A percentile compares a stretch with the other conserved stretches of the same genome.
Conservation (phyloP, 1,284 basidiomycete genomes). For the Mycena sp. region DNA sequence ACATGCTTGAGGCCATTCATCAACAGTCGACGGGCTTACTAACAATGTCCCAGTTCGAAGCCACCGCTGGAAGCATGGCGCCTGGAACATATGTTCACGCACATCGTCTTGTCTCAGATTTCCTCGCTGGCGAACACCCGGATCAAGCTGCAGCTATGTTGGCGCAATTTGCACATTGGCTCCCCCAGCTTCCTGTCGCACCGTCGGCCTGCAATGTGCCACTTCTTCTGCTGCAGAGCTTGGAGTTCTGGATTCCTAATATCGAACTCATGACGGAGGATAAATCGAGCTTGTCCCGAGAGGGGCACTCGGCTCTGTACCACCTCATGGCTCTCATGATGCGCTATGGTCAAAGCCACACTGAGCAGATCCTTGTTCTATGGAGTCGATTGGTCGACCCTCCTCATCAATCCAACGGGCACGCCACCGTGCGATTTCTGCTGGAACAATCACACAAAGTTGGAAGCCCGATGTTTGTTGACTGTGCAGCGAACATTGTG, state of each 20-base stretch:
- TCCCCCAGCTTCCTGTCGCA: conserved; percentile 73
- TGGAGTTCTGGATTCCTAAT: conserved; percentile 85
- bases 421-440: conserved; percentile 85
- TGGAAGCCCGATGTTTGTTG: conserved; percentile 81
- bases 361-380: conserved; percentile 86
- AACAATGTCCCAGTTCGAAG: conserved; percentile 77
- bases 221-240: conserved; percentile 72
- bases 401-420: conserved; percentile 78
- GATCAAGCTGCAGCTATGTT: conserved; percentile 76
- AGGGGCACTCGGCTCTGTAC: conserved; percentile 78
- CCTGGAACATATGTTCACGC: conserved; percentile 85
- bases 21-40: conserved; percentile 68
- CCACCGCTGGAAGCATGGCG: conserved; percentile 79
- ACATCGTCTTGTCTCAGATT: conserved; percentile 81
- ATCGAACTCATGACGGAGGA: conserved; percentile 76
- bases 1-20: conserved; percentile 80
- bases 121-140: conserved; percentile 85
- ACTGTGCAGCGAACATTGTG: conserved; percentile 84
- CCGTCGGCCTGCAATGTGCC: conserved; percentile 53
- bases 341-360: conserved; percentile 79
- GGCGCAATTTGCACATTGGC: conserved; percentile 77
- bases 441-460: conserved; percentile 90
- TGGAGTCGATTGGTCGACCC: conserved; percentile 82
- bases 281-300: conserved; percentile 62
- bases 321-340: conserved; percentile 89